Conservation (phyloP, 306 rosid species). For the Inga laurina region DNA sequence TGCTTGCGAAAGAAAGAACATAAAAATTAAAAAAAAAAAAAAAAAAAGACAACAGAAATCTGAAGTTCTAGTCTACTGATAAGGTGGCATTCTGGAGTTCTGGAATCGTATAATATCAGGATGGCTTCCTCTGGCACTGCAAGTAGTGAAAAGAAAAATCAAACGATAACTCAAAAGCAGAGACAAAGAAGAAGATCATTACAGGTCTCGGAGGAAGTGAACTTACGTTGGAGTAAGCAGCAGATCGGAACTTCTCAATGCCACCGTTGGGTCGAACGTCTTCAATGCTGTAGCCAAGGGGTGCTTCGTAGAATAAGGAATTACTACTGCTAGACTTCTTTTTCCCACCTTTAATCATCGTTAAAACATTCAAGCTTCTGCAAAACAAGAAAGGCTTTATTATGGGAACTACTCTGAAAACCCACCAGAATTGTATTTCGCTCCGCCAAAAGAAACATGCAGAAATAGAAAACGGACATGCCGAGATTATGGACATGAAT, state of each 20-base stretch:
- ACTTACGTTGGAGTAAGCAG: conserved; percentile 71
- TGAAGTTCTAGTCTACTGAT: conserved; percentile 28
- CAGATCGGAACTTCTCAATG: conserved; percentile 58
- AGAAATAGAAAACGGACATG: not conserved
- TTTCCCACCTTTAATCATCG: conserved; percentile 59
- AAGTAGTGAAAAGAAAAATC: not conserved
- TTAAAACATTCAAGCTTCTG: conserved; percentile 60
- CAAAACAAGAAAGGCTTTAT: not conserved
- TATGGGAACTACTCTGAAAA: not conserved
- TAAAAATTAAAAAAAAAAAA: no score
- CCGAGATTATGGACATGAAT: not conserved
- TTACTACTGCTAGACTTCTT: conserved; percentile 49
- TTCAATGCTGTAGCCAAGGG: conserved; percentile 68
- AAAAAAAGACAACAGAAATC: not conserved
- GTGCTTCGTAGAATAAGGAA: conserved; percentile 51
- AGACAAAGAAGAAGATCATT: not conserved
- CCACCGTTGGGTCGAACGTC: conserved; percentile 79
- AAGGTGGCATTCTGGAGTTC: conserved; percentile 5
- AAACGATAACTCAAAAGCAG: not conserved
- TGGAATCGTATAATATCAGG: conserved; percentile 44
- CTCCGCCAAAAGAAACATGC: not conserved
- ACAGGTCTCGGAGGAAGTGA: not conserved
- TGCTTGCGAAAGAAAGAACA: not conserved
- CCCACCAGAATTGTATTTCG: no score
- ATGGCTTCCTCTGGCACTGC: conserved; percentile 68